A percentile compares a stretch with the other conserved stretches of the same genome.
These are phyloP conservation scores for Tetradesmus lagerheimii DNA, from an alignment of 139 green algal species.

Conservation along the genomic window DNA sequence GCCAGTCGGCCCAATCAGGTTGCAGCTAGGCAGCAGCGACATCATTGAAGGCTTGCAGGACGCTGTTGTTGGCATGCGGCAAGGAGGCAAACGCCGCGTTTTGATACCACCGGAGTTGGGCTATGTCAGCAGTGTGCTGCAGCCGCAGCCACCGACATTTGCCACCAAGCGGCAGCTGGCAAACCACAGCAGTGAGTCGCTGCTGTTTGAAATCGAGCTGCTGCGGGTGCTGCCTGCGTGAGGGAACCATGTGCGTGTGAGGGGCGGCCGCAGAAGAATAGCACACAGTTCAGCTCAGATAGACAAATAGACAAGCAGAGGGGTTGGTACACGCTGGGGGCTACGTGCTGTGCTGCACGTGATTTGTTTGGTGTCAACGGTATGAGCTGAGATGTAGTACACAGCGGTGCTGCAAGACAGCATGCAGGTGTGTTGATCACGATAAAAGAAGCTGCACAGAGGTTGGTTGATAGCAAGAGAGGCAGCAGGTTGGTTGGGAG, in stretches of 20 bases:
- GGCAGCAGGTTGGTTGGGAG: too few relatives aligned
- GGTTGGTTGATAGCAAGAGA: too few relatives aligned
- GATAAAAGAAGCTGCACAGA: too few relatives aligned
- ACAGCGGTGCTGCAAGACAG: too few relatives aligned
- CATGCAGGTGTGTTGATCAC: too few relatives aligned
- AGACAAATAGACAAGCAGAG: too few relatives aligned
- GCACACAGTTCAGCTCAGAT: too few relatives aligned
- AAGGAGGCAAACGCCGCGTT: constrained; percentile 73
- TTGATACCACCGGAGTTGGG: constrained; percentile 75
- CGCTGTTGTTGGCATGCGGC: constrained; percentile 67
- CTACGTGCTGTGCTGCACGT: too few relatives aligned
- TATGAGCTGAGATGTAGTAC: too few relatives aligned
- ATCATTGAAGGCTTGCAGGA: constrained; percentile 52
- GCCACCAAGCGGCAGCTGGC: constrained; percentile 83
- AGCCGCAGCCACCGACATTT: constrained; percentile 84
- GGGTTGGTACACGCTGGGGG: too few relatives aligned
- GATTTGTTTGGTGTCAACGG: too few relatives aligned
- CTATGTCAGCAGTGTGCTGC: constrained; percentile 58
- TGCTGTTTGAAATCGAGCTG: constrained; percentile 90
- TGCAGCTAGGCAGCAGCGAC: constrained; percentile 60
- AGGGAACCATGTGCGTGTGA: not conserved
- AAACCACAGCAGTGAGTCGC: constrained; percentile 78
- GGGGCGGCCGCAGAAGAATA: too few relatives aligned
- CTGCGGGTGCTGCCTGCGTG: constrained; percentile 58
- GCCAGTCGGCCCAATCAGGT: constrained; percentile 69